Conservation (phyloP, 2,329 filamentous ascomycete genomes). For the Tolypocladium paradoxum region DNA sequence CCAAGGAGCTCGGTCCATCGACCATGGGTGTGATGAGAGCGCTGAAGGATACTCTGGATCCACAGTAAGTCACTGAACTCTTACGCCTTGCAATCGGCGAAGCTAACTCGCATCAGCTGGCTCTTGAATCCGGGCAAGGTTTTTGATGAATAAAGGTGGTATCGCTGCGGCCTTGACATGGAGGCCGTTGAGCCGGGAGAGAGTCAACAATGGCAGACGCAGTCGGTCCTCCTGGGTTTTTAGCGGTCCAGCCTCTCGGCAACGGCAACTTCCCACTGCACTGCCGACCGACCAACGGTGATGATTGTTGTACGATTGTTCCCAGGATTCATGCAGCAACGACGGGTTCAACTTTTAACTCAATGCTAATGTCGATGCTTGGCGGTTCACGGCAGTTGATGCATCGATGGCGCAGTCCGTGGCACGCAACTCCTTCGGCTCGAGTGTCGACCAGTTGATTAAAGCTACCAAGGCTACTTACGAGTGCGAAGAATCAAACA, state of each 20-base stretch:
- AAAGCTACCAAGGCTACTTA: neutral
- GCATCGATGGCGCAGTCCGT: neutral
- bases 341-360: neutral
- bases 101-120: slow-evolving; percentile 30
- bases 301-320: neutral
- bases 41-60: slow-evolving; percentile 53
- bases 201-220: neutral
- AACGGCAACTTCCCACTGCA: neutral
- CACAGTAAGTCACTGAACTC: slow-evolving; percentile 20
- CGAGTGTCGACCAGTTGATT: neutral
- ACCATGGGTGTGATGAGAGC: slow-evolving; percentile 58
- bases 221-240: neutral
- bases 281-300: neutral
- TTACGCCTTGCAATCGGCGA: neutral
- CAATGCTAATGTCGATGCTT: neutral
- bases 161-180: neutral
- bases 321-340: neutral
- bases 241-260: neutral
- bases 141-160: slow-evolving; percentile 34
- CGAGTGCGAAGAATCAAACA: too few relatives aligned
- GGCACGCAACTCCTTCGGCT: neutral
- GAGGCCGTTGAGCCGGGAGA: neutral
- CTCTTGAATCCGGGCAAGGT: slow-evolving; percentile 61
- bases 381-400: neutral
- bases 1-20: slow-evolving; percentile 51